These are phyloP conservation scores for Penicillium glabrum DNA, from an alignment of 2,329 filamentous ascomycete genomes.

Conservation along the genomic window DNA sequence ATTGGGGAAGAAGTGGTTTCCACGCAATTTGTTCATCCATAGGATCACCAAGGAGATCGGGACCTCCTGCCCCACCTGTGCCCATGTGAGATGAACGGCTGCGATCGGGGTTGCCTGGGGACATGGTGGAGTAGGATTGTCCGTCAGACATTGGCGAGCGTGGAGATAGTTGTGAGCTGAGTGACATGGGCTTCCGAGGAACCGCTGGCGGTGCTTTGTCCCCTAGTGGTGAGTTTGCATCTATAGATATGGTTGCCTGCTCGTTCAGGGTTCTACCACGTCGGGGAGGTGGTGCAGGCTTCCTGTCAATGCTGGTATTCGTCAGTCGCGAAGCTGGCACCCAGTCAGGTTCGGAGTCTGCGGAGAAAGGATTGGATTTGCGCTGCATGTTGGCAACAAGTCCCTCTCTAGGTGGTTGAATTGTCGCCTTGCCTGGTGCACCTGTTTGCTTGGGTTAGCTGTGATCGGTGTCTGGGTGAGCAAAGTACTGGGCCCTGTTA, in stretches of 20 bases:
- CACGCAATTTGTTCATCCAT: conserved; percentile 26
- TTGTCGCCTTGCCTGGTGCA: conserved; percentile 70
- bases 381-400: conserved; percentile 71
- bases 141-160: background rate
- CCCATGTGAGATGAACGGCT: background rate
- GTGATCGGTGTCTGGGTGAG: background rate
- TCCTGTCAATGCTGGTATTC: conserved; percentile 15
- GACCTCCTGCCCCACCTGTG: background rate
- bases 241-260: background rate
- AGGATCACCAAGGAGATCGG: conserved; percentile 27
- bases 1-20: conserved; percentile 32
- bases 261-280: conserved; percentile 6
- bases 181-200: conserved; percentile 60
- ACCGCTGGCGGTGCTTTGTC: conserved; percentile 47
- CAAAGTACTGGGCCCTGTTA: conserved; percentile 21
- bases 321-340: conserved; percentile 44
- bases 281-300: conserved; percentile 28
- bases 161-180: conserved; percentile 23
- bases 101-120: background rate
- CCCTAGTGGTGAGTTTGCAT: background rate
- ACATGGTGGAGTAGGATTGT: background rate
- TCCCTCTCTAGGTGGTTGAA: conserved; percentile 64
- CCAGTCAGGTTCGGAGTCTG: conserved; percentile 80
- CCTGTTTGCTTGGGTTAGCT: conserved; percentile 38
- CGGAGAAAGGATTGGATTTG: conserved; percentile 77